These are phyloP conservation scores for Strobilomyces confusus DNA, from an alignment of 768 basidiomycete genomes.

Conservation along the genomic window DNA sequence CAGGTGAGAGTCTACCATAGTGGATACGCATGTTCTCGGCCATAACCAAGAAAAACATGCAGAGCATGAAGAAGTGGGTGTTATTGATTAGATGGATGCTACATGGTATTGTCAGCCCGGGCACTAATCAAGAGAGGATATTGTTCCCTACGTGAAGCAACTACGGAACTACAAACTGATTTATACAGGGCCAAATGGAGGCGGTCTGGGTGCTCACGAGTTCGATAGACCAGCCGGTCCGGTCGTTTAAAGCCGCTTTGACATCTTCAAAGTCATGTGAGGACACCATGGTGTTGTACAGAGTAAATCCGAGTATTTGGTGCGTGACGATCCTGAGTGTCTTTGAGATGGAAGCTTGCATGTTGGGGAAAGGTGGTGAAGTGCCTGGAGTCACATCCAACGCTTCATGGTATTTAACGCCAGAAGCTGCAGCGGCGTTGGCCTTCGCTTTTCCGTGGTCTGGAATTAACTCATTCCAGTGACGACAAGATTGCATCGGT, in stretches of 20 bases:
- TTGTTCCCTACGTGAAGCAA: conserved; percentile 11
- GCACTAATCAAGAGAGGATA: not conserved
- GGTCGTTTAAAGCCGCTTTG: conserved; percentile 12
- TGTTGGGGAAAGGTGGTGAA: not conserved
- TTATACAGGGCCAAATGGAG: too few species aligned
- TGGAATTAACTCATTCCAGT: too few species aligned
- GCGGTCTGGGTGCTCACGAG: conserved; percentile 19
- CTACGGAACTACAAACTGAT: conserved; percentile 10
- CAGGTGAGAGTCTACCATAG: conserved; percentile 23
- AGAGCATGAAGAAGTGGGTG: conserved; percentile 9
- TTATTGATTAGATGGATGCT: conserved; percentile 18
- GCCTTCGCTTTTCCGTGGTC: too few species aligned
- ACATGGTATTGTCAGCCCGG: conserved; percentile 1
- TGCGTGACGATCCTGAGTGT: not conserved
- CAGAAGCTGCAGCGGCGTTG: too few species aligned
- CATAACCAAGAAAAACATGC: conserved; percentile 15
- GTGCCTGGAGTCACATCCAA: not conserved
- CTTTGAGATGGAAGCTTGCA: conserved; percentile 5
- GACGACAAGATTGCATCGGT: too few species aligned
- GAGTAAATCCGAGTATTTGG: conserved; percentile 7
- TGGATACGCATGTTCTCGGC: conserved; percentile 18
- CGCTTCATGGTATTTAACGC: too few species aligned
- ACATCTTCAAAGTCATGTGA: conserved; percentile 23
- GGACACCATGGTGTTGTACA: conserved; percentile 15
- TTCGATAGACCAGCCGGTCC: conserved; percentile 22